Evolutionary conservation across 2,329 filamentous ascomycete genomes (phyloP).

Genomic region (Sarocladium kiliense): DNA sequence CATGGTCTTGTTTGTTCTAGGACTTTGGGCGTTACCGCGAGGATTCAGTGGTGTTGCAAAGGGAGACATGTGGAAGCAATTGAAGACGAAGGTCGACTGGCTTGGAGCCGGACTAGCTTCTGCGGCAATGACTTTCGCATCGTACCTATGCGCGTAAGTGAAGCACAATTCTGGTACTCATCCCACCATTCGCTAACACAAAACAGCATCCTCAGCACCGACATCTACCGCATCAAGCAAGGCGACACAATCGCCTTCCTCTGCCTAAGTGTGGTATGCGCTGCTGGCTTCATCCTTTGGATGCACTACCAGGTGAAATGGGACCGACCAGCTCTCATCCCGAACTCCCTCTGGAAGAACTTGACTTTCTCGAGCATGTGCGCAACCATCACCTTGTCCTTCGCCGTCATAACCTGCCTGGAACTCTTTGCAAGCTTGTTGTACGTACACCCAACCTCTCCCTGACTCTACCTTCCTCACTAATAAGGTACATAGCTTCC

Average conservation of each 20-base stretch:
- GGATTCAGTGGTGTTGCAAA: slow-evolving; percentile 9
- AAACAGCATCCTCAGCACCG: slow-evolving; percentile 30
- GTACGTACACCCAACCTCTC: too few relatives aligned
- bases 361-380: slow-evolving; percentile 51
- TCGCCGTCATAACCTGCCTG: slow-evolving; percentile 38
- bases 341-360: slow-evolving; percentile 58
- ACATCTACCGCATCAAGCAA: slow-evolving; percentile 34
- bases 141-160: slow-evolving; percentile 49
- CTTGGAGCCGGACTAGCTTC: slow-evolving; percentile 43
- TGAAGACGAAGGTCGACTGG: slow-evolving; percentile 46
- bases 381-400: slow-evolving; percentile 40
- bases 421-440: slow-evolving; percentile 45
- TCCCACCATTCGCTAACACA: slow-evolving; percentile 6
- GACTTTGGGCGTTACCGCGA: slow-evolving; percentile 29
- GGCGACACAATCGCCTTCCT: slow-evolving; percentile 41
- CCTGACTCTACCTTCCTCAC: too few relatives aligned
- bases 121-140: slow-evolving; percentile 40
- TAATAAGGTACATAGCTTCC: slow-evolving; percentile 33
- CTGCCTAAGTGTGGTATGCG: slow-evolving; percentile 31
- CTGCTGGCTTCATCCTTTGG: slow-evolving; percentile 50
- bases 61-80: slow-evolving; percentile 17
- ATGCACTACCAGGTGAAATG: slow-evolving; percentile 40
- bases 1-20: slow-evolving; percentile 28
- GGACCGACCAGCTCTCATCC: slow-evolving; percentile 50
- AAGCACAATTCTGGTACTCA: background rate